Evolutionary conservation across 2,329 filamentous ascomycete species (phyloP), one percentile per base, ranked within the genome.

Genomic region (Lachnellula willkommii): DNA sequence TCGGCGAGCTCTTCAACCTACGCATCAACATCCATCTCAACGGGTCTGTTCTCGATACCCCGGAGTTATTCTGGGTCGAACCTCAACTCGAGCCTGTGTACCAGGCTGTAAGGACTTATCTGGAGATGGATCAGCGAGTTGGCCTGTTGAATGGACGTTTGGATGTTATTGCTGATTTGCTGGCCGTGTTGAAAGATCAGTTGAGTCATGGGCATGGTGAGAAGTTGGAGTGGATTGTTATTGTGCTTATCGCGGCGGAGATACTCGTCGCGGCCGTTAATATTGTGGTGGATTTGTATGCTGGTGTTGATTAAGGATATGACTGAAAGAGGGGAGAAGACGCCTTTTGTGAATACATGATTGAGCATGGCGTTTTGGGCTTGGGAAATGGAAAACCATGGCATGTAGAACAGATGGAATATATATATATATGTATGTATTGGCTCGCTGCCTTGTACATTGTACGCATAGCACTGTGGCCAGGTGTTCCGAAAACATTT

Each of bases 21-120:
- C 85, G 94, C 58, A 97, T 99, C 75, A 96, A 94, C 72, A 97
- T 99, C 68, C 95, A 99, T 74, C 81, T 99, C 50, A 96, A 97
- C 72, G 94, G 94, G 36, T 95, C 90, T 32, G 92, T 99, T 5
- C 85, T 99, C 40, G 94, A 99, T 71, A 95, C 92, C 9, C 94
- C 94, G 0, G 94, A 99, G 74, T 80, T 99, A 43, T 97, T 99
- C 80, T 99, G 94, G 94, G 89, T 93, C 35, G 94, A 99, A 73
- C 94, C 94, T 8, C 92, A 96, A 72, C 80, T 99, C 6, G 94
- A 99, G 68, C 94, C 94, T 5, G 88, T 99, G 28, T 99, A 99
- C 71, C 89, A 95, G 71, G 94, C 94, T 53, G 94, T 97, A 45
- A 81, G 94, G 55, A 94, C 88, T 70, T 99, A 99, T 71, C 78